Base-by-base conservation (phyloP, 306 rosid genomes). In the Nissolia schottii region DNA sequence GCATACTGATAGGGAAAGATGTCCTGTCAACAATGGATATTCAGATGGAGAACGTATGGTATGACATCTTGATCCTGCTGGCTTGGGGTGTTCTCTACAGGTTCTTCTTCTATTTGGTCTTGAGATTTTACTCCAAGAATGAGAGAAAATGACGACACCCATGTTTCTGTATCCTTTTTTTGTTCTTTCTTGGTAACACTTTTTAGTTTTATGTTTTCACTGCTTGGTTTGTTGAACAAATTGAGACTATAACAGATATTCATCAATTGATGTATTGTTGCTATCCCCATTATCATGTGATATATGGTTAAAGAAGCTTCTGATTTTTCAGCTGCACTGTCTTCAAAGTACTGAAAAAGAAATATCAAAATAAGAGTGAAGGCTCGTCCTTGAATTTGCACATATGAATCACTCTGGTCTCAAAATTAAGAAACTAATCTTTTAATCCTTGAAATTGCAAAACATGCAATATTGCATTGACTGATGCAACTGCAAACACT, bases 11-110 rank as follows among this genome's bases (percentile, higher is more conserved):
- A 8, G 93, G 96, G 59, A 85, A 88, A 75, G 93, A 93, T 68
- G 81, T 93, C 18, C 24, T 93, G 56, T 64, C 75, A 51, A 49
- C 92, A 7, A 87, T 90, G 96, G 96, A 87, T 68, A 75, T 90
- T 46, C 35, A 8, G 2, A 43, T 14, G 67, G 69, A 85, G 15
- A 80, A 62, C 29, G 28, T 87, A 7, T 90, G 90, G 93, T 76
- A 70, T 18, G 89, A 90, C 70, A 49, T 93, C 11, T 71, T 25
- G 24, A 84, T 90, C 75, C 80, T 93, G 81, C 92, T 90, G 23
- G 98, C 92, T 58, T 90, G 97, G 98, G 97, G 97, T 40, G 88
- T 87, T 70, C 96, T 88, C 38, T 90, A 89, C 77, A 79, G 96
- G 72, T 67, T 93, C 58, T 77, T 88, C 64, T 93, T 93, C 88